Conservation (phyloP, 1,284 basidiomycete species). For the Trametes sp. region DNA sequence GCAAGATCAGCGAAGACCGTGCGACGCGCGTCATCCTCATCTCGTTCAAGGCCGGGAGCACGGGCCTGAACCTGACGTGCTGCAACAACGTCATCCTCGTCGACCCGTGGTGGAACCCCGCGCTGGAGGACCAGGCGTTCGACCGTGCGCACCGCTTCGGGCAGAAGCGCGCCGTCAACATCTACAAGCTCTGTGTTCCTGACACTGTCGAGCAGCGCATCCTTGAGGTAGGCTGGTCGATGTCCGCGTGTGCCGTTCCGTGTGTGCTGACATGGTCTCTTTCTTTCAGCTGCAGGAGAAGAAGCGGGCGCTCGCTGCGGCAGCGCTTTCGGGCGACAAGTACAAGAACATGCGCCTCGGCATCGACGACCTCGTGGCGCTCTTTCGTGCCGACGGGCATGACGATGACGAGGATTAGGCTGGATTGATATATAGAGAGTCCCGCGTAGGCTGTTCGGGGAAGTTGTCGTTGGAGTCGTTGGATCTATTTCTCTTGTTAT, state of each 20-base stretch:
- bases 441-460: background rate
- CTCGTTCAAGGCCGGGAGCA: slow-evolving; percentile 96
- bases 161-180: slow-evolving; percentile 87
- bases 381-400: slow-evolving; percentile 68
- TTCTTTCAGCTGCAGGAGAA: slow-evolving; percentile 75
- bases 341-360: slow-evolving; percentile 87
- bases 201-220: slow-evolving; percentile 93
- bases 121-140: slow-evolving; percentile 81
- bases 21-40: slow-evolving; percentile 84
- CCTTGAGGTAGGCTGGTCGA: slow-evolving; percentile 55
- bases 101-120: slow-evolving; percentile 97
- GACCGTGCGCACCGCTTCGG: slow-evolving; percentile 79
- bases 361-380: slow-evolving; percentile 82
- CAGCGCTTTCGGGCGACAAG: slow-evolving; percentile 89
- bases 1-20: slow-evolving; percentile 72
- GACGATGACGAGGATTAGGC: slow-evolving; percentile 59
- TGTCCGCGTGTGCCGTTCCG: background rate
- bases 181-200: slow-evolving; percentile 92
- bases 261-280: slow-evolving; percentile 14
- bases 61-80: slow-evolving; percentile 91
- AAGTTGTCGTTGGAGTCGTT: background rate
- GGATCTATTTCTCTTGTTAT: slow-evolving; percentile 17
- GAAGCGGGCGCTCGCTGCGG: slow-evolving; percentile 86
- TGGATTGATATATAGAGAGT: background rate
- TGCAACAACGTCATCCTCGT: slow-evolving; percentile 95